Base-by-base conservation (phyloP, 2,329 filamentous ascomycete genomes). In the Bisporella sp. region DNA sequence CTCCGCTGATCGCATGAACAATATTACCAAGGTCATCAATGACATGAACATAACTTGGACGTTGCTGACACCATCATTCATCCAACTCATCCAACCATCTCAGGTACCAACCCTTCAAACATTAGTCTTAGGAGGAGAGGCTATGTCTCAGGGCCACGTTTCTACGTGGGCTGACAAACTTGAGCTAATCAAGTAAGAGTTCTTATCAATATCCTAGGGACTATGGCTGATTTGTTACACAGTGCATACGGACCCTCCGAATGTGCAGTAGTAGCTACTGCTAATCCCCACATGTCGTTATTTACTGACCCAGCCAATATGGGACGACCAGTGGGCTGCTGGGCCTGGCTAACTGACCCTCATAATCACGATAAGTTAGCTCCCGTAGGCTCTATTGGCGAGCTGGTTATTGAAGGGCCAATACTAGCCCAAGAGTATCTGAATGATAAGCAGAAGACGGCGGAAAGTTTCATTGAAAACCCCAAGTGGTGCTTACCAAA, bases 61-160 rank as follows among this genome's bases (percentile, higher is more conserved):
- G 7, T 9, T 45, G 7, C 9, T 45, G 13, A 45, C 42, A 11
- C 42, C 42, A 8, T 31, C 42, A 5, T 21, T 45, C 9, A 9
- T 30, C 30, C 9, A 13, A 29, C 62, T 8, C 59, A 73, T 74
- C 2, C 78, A 81, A 0, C 79, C 35, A 39, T 9, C 8, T 9
- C 9, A 39, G 9, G 35, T 39, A 9, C 35, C 35, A 39, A n/a
- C 9, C 9, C n/a, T 39, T 39, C 9, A 39, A 39, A 39, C 35
- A 39, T n/a, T 39, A 9, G n/a, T 39, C 35, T 39, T 39, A 39
- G 35, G 35, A 9, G 35, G 35, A 39, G 35, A 39, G 3, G 9
- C 35, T 9, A 39, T 39, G 35, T 9, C 35, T 9, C 35, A n/a
- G 35, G 3, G n/a, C 35, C 8, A 9, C n/a, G 3, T 39, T 39